These are phyloP conservation scores for Nakataea oryzae DNA, from an alignment of 2,329 filamentous ascomycete genomes.

Conservation along the genomic window DNA sequence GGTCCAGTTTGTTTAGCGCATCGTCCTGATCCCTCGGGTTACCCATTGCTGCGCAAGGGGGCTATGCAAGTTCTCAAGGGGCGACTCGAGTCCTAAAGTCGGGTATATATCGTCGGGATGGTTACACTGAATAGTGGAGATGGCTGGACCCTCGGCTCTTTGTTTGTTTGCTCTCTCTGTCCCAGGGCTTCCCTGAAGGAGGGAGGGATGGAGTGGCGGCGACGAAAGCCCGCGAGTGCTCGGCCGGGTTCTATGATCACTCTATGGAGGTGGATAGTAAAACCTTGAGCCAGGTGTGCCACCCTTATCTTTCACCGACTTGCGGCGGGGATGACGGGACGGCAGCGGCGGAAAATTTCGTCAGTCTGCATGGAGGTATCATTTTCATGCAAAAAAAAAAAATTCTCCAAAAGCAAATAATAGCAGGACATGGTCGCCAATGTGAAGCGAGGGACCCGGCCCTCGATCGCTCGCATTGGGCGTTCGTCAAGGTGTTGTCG, in stretches of 20 bases:
- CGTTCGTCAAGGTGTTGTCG: not conserved
- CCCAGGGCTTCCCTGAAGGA: not conserved
- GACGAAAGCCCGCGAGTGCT: not conserved
- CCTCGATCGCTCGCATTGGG: too few species aligned
- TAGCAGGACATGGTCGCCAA: not conserved
- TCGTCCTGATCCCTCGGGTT: not conserved
- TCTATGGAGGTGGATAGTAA: not conserved
- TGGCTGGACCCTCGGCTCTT: not conserved
- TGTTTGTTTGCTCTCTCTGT: not conserved
- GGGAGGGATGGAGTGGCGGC: too few species aligned
- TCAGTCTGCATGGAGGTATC: not conserved
- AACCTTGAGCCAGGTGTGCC: not conserved
- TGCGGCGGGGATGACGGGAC: not conserved
- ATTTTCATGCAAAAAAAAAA: not conserved
- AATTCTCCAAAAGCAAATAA: not conserved
- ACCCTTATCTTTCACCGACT: not conserved
- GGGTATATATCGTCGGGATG: not conserved
- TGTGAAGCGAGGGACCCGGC: not conserved
- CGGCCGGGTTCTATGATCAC: not conserved
- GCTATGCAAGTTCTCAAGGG: not conserved
- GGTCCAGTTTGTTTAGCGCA: not conserved
- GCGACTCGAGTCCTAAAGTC: not conserved
- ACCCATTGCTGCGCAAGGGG: not conserved
- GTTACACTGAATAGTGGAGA: not conserved
- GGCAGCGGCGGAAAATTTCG: not conserved